Evolutionary conservation across 1,139 yeast species (phyloP).

Genomic region (Pichia kudriavzevii): DNA sequence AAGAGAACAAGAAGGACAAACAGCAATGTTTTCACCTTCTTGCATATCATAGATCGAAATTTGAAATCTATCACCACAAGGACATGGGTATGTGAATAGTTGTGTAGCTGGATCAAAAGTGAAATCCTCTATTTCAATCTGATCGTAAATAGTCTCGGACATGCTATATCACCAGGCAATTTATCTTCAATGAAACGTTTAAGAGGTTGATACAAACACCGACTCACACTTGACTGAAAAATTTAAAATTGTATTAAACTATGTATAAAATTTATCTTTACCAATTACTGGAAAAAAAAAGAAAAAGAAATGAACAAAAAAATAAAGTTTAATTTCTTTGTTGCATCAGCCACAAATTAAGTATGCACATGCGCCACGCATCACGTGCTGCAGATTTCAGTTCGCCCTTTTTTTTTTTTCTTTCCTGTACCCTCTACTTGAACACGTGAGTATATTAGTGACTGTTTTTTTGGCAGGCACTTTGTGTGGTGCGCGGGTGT

Average conservation of each 20-base stretch:
- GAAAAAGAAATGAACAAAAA: too few species aligned
- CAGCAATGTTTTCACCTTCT: conserved; percentile 92
- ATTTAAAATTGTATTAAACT: too few species aligned
- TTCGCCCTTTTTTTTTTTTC: too few species aligned
- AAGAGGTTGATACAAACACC: too few species aligned
- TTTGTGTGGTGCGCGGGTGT: conserved; percentile 8
- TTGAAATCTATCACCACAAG: conserved; percentile 94
- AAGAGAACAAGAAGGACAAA: conserved; percentile 91
- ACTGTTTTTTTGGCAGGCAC: conserved; percentile 2
- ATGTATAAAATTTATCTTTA: too few species aligned
- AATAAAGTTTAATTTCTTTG: too few species aligned
- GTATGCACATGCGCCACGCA: background rate
- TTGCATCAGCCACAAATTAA: too few species aligned
- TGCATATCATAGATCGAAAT: conserved; percentile 74
- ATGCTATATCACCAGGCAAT: conserved; percentile 2
- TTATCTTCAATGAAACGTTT: too few species aligned
- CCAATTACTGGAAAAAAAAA: background rate
- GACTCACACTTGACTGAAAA: too few species aligned
- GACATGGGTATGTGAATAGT: conserved; percentile 91
- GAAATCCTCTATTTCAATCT: conserved; percentile 95
- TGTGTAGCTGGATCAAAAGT: conserved; percentile 76
- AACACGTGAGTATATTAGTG: conserved; percentile 6
- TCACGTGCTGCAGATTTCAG: too few species aligned
- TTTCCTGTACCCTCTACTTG: background rate
- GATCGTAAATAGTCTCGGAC: conserved; percentile 57